phyloP scores from a whole-genome alignment of 2,329 filamentous ascomycete genomes.

The Clarireedia sp. region DNA sequence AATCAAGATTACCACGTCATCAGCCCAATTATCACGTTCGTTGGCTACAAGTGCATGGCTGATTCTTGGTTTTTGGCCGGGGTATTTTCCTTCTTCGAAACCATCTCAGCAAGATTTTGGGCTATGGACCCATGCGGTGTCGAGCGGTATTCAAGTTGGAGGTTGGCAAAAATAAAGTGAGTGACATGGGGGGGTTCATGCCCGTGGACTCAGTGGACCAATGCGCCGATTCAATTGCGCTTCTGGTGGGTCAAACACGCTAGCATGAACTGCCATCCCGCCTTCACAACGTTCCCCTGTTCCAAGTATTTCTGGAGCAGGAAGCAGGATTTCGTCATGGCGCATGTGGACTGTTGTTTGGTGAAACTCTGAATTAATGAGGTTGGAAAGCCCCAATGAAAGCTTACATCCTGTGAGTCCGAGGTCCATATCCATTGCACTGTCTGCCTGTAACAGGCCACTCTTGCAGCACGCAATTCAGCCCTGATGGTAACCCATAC shows the following conservation, averaged over 20 bases:
- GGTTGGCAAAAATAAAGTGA: background rate
- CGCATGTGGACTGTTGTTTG: background rate
- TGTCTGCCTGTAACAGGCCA: too few species aligned
- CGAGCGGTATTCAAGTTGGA: background rate
- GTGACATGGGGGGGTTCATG: too few species aligned
- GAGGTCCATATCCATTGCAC: too few species aligned
- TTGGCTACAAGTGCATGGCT: background rate
- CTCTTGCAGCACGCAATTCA: too few species aligned
- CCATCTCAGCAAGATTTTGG: background rate
- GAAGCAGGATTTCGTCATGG: slow-evolving; percentile 3
- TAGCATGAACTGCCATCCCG: background rate
- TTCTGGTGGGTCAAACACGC: background rate
- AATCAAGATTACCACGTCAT: slow-evolving; percentile 5
- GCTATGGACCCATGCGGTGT: background rate
- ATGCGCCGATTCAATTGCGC: background rate
- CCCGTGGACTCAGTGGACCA: background rate
- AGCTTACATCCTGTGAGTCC: background rate
- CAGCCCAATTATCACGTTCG: background rate
- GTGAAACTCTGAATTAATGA: background rate
- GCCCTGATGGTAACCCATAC: too few species aligned
- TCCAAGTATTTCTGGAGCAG: slow-evolving; percentile 1
- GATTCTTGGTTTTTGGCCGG: slow-evolving; percentile 4
- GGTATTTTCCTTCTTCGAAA: background rate
- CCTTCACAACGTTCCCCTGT: background rate
- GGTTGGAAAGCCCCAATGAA: background rate